phyloP scores from a whole-genome alignment of 1,284 basidiomycete genomes.

The Ustilago shanxiensis region DNA sequence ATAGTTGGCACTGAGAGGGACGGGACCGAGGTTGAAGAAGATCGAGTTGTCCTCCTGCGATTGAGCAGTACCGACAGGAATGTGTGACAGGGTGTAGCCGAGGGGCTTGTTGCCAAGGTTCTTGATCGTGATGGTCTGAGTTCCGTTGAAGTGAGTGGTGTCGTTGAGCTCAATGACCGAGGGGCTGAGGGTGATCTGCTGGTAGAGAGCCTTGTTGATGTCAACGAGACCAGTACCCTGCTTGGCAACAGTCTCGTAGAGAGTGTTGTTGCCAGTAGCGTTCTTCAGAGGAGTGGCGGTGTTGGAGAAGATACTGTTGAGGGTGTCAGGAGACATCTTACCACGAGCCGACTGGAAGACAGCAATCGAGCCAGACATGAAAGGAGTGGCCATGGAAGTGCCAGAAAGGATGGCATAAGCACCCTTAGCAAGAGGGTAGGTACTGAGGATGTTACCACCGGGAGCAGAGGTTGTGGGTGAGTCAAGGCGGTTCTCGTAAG shows the following conservation, averaged over 20 bases:
- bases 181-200: constrained; percentile 74
- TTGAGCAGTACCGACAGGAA: constrained; percentile 68
- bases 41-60: constrained; percentile 52
- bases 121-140: constrained; percentile 54
- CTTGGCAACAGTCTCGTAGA: constrained; percentile 76
- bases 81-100: constrained; percentile 59
- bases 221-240: constrained; percentile 80
- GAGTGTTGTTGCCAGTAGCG: constrained; percentile 73
- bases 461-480: constrained; percentile 75
- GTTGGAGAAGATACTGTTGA: constrained; percentile 75
- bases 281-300: constrained; percentile 75
- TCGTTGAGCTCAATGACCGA: constrained; percentile 79
- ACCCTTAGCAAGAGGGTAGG: constrained; percentile 62
- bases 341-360: constrained; percentile 75
- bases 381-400: constrained; percentile 70
- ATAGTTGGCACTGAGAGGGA: constrained; percentile 73
- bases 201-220: constrained; percentile 76
- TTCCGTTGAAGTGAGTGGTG: constrained; percentile 72
- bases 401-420: constrained; percentile 73
- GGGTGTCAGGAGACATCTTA: constrained; percentile 66
- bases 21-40: constrained; percentile 72
- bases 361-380: constrained; percentile 77
- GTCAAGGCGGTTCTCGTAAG: constrained; percentile 76
- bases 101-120: constrained; percentile 58
- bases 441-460: constrained; percentile 73